Base-by-base conservation (phyloP, 345 rosid genomes). In the Brassica carinata region DNA sequence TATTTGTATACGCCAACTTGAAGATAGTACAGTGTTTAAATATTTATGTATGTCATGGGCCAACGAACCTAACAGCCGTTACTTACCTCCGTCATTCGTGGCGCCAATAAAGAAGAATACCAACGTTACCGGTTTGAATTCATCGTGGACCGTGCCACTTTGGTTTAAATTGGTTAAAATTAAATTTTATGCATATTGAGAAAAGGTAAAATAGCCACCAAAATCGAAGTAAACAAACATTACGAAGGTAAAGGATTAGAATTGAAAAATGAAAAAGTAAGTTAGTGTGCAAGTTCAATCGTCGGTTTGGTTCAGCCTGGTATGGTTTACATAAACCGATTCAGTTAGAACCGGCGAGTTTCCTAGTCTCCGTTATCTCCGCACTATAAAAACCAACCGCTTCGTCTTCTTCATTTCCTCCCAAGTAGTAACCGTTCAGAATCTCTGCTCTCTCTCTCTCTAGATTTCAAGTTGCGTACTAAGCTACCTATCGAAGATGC, bases 61-160 rank as follows among this genome's bases (percentile, higher is more conserved):
- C 75, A 80, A 80, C 38, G 79, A 85, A 80, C 59, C 71, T 34
- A 71, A 84, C 89, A 80, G 62, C 87, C 79, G 87, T 85, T 77
- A 34, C 74, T 1, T 61, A 68, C 45, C 69, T 36, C 79, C 78
- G 86, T 84, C 70, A 66, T 43, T 33, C 33, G 63, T 83, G 77
- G 85, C 87, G 85, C 74, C 81, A 64, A 64, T 48, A 80, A 68
- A 74, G 79, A 61, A 13, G 58, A n/a, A 68, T 23, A 62, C 65
- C 78, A 74, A 59, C 55, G 45, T 48, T 68, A 62, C 67, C 76
- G 83, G 83, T 74, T 78, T 27, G n/a, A 15, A 29, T 38, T 9
- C 26, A 67, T 11, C 9, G 4, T 19, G 23, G 15, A 17, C 26
- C 2, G 8, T 36, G 61, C 26, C 3, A 9, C 7, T 57, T 53